phyloP scores from a whole-genome alignment of 495 filamentous ascomycete species.

The Bombardia bombarda region DNA sequence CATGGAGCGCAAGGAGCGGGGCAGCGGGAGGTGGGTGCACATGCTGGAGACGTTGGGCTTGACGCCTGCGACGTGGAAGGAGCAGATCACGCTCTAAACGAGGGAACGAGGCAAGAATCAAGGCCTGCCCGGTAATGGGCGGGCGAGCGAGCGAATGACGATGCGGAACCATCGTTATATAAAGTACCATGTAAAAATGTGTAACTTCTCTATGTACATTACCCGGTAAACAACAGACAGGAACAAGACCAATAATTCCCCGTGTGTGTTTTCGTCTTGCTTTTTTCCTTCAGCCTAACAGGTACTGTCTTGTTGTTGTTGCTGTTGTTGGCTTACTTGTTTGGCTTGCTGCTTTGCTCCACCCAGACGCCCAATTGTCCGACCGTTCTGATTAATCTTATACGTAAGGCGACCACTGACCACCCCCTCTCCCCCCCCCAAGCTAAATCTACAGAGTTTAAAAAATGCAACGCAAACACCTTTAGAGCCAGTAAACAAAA shows the following conservation, averaged over 20 bases:
- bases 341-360: too few species aligned
- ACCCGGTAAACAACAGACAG: slow-evolving; percentile 14
- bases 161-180: slow-evolving; percentile 3
- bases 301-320: too few species aligned
- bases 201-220: slow-evolving; percentile 31
- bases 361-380: too few species aligned
- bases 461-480: slow-evolving; percentile 10
- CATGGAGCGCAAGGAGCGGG: slow-evolving; percentile 80
- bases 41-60: slow-evolving; percentile 74
- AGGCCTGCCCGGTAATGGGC: too few species aligned
- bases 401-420: slow-evolving; percentile 8
- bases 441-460: slow-evolving; percentile 23
- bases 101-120: too few species aligned
- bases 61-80: slow-evolving; percentile 78
- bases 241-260: slow-evolving; percentile 6
- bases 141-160: not conserved
- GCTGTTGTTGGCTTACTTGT: too few species aligned
- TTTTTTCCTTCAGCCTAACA: too few species aligned
- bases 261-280: slow-evolving; percentile 9
- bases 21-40: slow-evolving; percentile 80
- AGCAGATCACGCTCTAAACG: slow-evolving; percentile 70
- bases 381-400: slow-evolving; percentile 13
- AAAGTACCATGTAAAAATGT: slow-evolving; percentile 9
- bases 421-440: too few species aligned
- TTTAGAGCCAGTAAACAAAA: not conserved